phyloP scores from a whole-genome alignment of 1,284 basidiomycete species.

The Leccinum subspadiceum region DNA sequence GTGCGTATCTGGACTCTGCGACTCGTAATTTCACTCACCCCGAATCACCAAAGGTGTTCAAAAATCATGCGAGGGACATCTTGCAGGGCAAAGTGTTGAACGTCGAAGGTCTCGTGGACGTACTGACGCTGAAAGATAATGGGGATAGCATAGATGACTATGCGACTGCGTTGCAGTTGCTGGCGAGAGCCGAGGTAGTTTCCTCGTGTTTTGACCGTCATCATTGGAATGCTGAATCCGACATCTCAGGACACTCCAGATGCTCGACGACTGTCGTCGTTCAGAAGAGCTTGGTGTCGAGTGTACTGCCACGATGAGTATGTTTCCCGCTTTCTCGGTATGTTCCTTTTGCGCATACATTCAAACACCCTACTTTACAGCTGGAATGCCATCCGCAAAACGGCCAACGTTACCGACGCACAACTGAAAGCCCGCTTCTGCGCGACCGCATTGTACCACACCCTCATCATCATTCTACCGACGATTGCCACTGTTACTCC shows the following conservation, averaged over 20 bases:
- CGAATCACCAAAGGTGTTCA: constrained; percentile 53
- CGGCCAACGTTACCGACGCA: constrained; percentile 66
- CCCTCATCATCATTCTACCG: constrained; percentile 50
- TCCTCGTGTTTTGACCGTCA: neutral
- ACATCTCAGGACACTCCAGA: constrained; percentile 60
- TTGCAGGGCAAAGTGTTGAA: constrained; percentile 67
- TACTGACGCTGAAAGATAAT: constrained; percentile 74
- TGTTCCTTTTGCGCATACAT: neutral
- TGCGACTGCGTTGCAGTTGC: constrained; percentile 61
- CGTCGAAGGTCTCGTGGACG: constrained; percentile 68
- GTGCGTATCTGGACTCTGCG: constrained; percentile 31
- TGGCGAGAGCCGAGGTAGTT: constrained; percentile 54
- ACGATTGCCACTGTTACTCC: constrained; percentile 24
- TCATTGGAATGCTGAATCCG: constrained; percentile 7
- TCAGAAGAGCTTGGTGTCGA: constrained; percentile 81
- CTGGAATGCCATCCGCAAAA: constrained; percentile 70
- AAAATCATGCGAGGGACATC: constrained; percentile 58
- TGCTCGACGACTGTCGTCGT: constrained; percentile 63
- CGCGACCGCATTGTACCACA: constrained; percentile 67
- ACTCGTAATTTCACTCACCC: neutral
- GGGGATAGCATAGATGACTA: constrained; percentile 54
- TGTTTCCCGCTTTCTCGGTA: constrained; percentile 29
- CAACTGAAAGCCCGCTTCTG: constrained; percentile 66
- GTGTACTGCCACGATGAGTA: constrained; percentile 89
- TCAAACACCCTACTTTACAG: constrained; percentile 38